Evolutionary conservation across 1,284 basidiomycete species (phyloP), one percentile per base, ranked within the genome.

Genomic region (Papiliotrema terrestris): DNA sequence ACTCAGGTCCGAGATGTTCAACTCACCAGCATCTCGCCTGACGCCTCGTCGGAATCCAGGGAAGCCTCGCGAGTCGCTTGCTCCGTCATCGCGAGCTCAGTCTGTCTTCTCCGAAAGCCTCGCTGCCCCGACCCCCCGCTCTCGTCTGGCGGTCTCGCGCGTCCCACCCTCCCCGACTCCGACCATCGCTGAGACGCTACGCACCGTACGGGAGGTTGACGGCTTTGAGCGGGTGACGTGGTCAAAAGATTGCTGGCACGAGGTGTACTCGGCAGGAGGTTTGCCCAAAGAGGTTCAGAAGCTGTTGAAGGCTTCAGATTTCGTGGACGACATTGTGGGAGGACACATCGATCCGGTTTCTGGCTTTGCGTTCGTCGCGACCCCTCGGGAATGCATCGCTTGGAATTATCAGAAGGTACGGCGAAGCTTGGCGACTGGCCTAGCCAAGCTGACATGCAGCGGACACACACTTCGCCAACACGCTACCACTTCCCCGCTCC

Each of bases 361-460:
- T 2, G 78, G 78, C 1, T 79, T 76, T 46, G 78, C 77, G 0
- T 69, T 72, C 46, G 72, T 79, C 8, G 51, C 73, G 11, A 71
- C 66, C 1, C 61, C 67, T 4, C 58, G 63, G 8, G 45, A 54
- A 22, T 74, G 73, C 51, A 69, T 72, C 41, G 73, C 76, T 2
- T 80, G 78, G 78, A 78, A 78, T 57, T 78, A 75, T 58, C 58
- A 68, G 11, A 77, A 71, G 52, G 76, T 74, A 25, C 17, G 62
- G n/a, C 49, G 13, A 37, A 46, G 13, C 22, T 50, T 13, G 53
- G 53, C 1, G 25, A 37, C 4, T 55, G 60, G 25, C 17, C 17
- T 25, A 49, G 2, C 48, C 3, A n/a, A 4, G 19, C 23, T 23
- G 32, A 42, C 36, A 3, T 19, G 15, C 37, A 65, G 71, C 71